Evolutionary conservation across 2,329 filamentous ascomycete species (phyloP).

Genomic region (Aciculosporium take): DNA sequence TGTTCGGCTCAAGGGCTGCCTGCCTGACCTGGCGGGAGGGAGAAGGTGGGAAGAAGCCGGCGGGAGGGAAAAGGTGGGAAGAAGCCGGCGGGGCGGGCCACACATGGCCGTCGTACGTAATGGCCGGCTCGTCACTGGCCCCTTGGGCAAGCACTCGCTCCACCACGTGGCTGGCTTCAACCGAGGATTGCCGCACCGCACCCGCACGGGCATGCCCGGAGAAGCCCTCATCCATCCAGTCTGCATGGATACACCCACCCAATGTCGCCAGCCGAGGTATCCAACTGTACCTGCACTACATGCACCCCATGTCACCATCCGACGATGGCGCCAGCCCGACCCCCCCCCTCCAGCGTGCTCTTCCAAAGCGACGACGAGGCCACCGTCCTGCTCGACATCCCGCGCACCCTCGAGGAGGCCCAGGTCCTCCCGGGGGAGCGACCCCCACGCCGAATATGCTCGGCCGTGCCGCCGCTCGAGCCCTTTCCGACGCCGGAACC

Average conservation of each 20-base stretch:
- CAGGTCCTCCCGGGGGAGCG: constrained; percentile 34
- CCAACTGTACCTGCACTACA: no score
- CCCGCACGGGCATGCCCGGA: no score
- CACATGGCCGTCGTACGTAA: no score
- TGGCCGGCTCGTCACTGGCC: no score
- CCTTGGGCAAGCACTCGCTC: no score
- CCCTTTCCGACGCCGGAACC: constrained; percentile 41
- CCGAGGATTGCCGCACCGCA: constrained; percentile 12
- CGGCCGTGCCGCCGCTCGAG: constrained; percentile 25
- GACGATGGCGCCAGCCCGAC: not conserved
- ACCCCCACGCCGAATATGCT: constrained; percentile 29
- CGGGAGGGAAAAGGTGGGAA: no score
- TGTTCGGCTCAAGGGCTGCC: no score
- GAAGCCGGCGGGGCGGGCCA: no score
- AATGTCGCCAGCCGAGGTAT: constrained; percentile 1
- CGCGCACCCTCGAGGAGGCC: constrained; percentile 51
- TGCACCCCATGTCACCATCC: not conserved
- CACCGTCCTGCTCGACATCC: constrained; percentile 52
- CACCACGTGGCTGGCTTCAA: no score
- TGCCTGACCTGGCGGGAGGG: no score
- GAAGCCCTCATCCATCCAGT: not conserved
- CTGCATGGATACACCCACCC: not conserved
- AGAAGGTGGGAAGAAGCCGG: no score
- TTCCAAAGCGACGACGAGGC: constrained; percentile 23
- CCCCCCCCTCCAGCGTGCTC: constrained; percentile 16